Base-by-base conservation (phyloP, 2,329 filamentous ascomycete species). In the Rhinocladiella similis region DNA sequence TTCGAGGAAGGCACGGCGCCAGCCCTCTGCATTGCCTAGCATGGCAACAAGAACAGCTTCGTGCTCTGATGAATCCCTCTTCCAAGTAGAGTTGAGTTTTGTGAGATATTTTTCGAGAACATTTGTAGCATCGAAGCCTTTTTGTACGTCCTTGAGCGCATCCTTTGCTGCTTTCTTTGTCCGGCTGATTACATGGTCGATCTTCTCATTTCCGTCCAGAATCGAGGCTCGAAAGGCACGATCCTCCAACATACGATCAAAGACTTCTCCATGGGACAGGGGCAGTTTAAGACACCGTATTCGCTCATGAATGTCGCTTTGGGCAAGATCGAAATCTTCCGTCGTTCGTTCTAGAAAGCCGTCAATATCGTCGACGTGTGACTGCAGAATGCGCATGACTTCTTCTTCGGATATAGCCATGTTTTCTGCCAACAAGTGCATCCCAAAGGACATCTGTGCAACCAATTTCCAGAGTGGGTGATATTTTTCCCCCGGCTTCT, bases 321-420 rank as follows among this genome's bases (percentile, higher is more conserved):
- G 83, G 3, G 91, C 90, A 50, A 91, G 77, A 45, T 88, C 83
- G 50, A 97, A 85, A 69, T 97, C 93, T 66, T 96, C 91, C 42
- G 90, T 84, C 0, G 90, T 89, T 16, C 89, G 85, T 71, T 96
- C 90, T 33, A 97, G 77, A 67, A 96, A 97, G 66, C 88, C 87
- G 72, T 97, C 94, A 27, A 97, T 84, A 72, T 97, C 93, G 68
- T 96, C 90, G 59, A 97, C 94, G 71, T 97, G 93, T 13, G 84
- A 86, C 68, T 97, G 91, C 54, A 97, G 79, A 51, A 97, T 97
- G 62, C 82, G 86, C 61, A 96, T 87, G 12, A 97, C 93, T 69
- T 96, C 90, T 33, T 85, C 81, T 64, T 96, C 89, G 64, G 90
- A 95, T 72, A 93, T 96, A 51, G 94, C 92, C 70, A 95, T 84